Conservation (phyloP, 306 rosid species). For the Cucumis cinereus region DNA sequence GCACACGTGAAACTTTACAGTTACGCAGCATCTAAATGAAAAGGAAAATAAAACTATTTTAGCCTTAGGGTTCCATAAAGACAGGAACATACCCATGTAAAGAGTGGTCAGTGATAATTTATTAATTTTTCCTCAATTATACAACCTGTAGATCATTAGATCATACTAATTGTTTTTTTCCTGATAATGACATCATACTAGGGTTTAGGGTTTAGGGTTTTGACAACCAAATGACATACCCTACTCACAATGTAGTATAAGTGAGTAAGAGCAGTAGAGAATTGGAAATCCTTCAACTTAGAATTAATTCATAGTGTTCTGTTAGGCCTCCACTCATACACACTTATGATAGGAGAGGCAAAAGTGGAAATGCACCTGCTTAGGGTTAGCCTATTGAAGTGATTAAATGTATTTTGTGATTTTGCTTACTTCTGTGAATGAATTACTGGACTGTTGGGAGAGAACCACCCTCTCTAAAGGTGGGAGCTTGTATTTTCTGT, state of each 20-base stretch:
- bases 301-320: background rate
- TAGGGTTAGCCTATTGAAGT: too few species aligned
- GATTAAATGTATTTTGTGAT: too few species aligned
- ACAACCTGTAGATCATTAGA: background rate
- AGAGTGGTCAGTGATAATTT: background rate
- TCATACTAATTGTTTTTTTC: background rate
- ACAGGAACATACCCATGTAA: background rate
- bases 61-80: background rate
- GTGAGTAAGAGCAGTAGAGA: background rate
- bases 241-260: background rate
- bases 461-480: too few species aligned
- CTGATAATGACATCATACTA: background rate
- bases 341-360: too few species aligned
- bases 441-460: too few species aligned
- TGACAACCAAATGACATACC: background rate
- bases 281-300: background rate
- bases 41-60: background rate
- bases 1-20: conserved; percentile 88
- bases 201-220: too few species aligned
- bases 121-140: background rate
- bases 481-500: too few species aligned
- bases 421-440: too few species aligned
- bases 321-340: too few species aligned
- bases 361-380: too few species aligned
- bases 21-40: conserved; percentile 72